phyloP scores from a whole-genome alignment of 495 filamentous ascomycete species.

The Eremomyces bilateralis region DNA sequence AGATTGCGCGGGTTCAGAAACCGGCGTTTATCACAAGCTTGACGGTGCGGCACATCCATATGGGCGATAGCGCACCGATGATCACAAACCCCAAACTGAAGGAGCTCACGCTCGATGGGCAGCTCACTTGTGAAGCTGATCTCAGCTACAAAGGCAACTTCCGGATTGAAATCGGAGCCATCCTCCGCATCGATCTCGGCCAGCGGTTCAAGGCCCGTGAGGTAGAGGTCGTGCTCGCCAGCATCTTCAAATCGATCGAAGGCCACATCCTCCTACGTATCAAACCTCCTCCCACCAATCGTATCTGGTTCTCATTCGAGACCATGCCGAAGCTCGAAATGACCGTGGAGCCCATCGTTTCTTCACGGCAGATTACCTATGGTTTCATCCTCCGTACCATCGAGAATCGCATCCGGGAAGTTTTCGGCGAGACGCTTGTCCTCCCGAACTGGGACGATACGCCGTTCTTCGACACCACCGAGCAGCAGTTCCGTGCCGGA shows the following conservation, averaged over 20 bases:
- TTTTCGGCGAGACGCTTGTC: slow-evolving; percentile 82
- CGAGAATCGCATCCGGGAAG: slow-evolving; percentile 80
- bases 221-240: slow-evolving; percentile 71
- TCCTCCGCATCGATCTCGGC: slow-evolving; percentile 76
- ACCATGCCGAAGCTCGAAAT: slow-evolving; percentile 80
- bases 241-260: slow-evolving; percentile 64
- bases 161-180: slow-evolving; percentile 68
- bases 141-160: slow-evolving; percentile 77
- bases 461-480: slow-evolving; percentile 61
- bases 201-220: slow-evolving; percentile 72
- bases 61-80: slow-evolving; percentile 70
- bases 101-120: slow-evolving; percentile 79
- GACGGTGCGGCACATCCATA: slow-evolving; percentile 56
- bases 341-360: slow-evolving; percentile 84
- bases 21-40: slow-evolving; percentile 74
- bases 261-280: slow-evolving; percentile 68
- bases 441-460: slow-evolving; percentile 88
- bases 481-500: slow-evolving; percentile 63
- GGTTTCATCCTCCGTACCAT: slow-evolving; percentile 78
- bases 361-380: slow-evolving; percentile 85
- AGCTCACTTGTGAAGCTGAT: slow-evolving; percentile 67
- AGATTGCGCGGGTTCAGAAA: slow-evolving; percentile 83
- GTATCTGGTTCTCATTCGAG: slow-evolving; percentile 86
- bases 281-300: slow-evolving; percentile 89
- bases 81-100: slow-evolving; percentile 76